Evolutionary conservation across 805 yeast species (phyloP), one percentile per base, ranked within the genome.

Genomic region (Lachancea waltii): DNA sequence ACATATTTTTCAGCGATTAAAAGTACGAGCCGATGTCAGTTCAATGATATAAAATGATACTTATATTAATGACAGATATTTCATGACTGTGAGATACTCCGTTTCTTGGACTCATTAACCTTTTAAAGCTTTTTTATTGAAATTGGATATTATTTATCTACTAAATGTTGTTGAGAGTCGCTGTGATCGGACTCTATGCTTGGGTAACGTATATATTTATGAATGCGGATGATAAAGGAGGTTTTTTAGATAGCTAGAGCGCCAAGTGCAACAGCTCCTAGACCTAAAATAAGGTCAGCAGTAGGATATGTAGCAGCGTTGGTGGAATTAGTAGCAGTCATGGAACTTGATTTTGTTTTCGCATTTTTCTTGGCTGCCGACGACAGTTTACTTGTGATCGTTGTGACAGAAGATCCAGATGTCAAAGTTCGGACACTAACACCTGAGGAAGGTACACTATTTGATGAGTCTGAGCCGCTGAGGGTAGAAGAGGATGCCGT

Each of bases 191-290:
- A 10, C 8, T 15, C 22, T 7, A 9, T 32, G 27, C 19, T 20
- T 13, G 10, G 6, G 19, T 5, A 4, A 16, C 14, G 15, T 32
- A 22, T 22, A 22, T 18, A n/a, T n/a, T n/a, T n/a, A n/a, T n/a
- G n/a, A n/a, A 32, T 32, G 35, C 35, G 10, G 19, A 8, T 21
- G 18, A n/a, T n/a, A n/a, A n/a, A n/a, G 27, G 14, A 36, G 9
- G 11, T 14, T 20, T 20, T 21, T 32, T 19, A 38, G 15, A 33
- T 19, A 3, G 33, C 36, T 11, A 44, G 27, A 8, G 43, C 43
- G 1, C 46, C 48, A 13, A 47, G 35, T n/a, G 47, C 55, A 21
- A 49, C 33, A 21, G 45, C 40, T 16, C 49, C 53, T 6, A 46
- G 14, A 10, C 49, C 46, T n/a, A 33, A 36, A 19, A 38, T 31